Conservation (phyloP, 495 filamentous ascomycete species). For the Tuber umbilicatum region DNA sequence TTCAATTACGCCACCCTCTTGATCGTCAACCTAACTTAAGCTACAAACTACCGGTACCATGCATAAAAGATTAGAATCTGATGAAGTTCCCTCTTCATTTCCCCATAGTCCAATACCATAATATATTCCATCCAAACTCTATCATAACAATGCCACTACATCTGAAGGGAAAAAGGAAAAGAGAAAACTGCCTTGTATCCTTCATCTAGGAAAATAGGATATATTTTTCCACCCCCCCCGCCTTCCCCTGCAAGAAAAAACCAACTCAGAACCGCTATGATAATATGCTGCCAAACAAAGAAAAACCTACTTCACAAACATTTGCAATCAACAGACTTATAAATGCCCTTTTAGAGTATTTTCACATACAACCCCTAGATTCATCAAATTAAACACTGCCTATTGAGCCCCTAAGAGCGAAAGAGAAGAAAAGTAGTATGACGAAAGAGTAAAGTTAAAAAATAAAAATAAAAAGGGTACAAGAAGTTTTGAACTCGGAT, state of each 20-base stretch:
- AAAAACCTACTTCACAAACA: not conserved
- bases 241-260: not conserved
- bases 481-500: not conserved
- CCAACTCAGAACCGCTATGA: not conserved
- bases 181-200: not conserved
- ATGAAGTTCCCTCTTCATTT: not conserved
- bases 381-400: constrained; percentile 9
- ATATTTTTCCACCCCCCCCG: not conserved
- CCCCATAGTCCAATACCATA: not conserved
- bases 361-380: not conserved
- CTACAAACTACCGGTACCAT: not conserved
- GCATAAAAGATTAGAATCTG: not conserved
- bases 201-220: not conserved
- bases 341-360: not conserved
- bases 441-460: constrained; percentile 6
- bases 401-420: not conserved
- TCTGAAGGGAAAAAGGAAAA: not conserved
- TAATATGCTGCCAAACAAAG: not conserved
- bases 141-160: not conserved
- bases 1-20: not conserved
- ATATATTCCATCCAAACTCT: not conserved
- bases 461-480: not conserved
- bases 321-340: not conserved
- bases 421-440: not conserved
- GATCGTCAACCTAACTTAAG: not conserved